These are phyloP conservation scores for Hirschfeldia incana DNA, from an alignment of 345 rosid species.

Conservation along the genomic window DNA sequence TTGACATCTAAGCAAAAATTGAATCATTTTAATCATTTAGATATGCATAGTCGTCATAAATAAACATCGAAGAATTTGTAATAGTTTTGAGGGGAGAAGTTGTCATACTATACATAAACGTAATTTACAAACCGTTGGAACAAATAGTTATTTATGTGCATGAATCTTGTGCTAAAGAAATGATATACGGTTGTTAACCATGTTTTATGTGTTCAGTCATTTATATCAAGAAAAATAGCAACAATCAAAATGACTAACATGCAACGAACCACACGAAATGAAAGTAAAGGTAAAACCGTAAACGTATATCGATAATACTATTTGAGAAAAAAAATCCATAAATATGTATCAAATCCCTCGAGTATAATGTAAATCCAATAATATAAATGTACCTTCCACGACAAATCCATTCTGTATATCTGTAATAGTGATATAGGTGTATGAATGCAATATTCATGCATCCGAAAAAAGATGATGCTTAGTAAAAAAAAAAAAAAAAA, in stretches of 20 bases:
- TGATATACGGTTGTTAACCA: background rate
- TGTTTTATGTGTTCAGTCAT: no score
- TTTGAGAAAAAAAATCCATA: background rate
- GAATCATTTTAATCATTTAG: no score
- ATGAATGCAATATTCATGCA: constrained; percentile 31
- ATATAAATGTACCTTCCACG: constrained; percentile 1
- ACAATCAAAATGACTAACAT: no score
- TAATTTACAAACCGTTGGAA: no score
- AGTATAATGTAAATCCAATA: constrained; percentile 13
- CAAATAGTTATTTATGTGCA: background rate
- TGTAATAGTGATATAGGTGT: background rate
- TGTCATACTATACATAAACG: no score
- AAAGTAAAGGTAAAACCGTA: no score
- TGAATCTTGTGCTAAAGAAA: constrained; percentile 7
- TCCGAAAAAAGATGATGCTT: background rate
- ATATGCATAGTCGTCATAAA: no score
- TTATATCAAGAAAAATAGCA: no score
- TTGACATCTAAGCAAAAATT: background rate
- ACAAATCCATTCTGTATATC: background rate
- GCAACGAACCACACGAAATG: no score
- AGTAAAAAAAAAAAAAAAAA: background rate
- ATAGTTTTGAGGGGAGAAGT: no score
- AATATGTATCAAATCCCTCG: background rate
- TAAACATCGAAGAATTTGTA: no score
- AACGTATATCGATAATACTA: no score